A percentile compares a stretch with the other conserved stretches of the same genome.
These are phyloP conservation scores for Phylloporus scabripes DNA, from an alignment of 768 basidiomycete genomes.

Conservation along the genomic window DNA sequence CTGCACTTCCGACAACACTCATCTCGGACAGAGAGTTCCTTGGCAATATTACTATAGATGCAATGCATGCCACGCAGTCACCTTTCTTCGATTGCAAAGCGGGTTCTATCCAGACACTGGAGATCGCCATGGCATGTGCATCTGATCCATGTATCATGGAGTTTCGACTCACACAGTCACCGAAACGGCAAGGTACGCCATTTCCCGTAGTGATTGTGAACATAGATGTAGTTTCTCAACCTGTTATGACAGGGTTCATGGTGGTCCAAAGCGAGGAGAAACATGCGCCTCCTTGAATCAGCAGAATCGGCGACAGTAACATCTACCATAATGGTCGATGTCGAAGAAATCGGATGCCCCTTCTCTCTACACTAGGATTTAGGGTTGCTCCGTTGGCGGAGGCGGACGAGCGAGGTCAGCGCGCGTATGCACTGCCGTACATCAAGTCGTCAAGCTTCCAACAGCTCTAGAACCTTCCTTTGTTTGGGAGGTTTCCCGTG, in stretches of 20 bases:
- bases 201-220: background rate
- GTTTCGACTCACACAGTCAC: slow-evolving; percentile 14
- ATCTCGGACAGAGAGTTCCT: slow-evolving; percentile 9
- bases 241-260: slow-evolving; percentile 11
- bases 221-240: background rate
- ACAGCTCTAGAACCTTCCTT: background rate
- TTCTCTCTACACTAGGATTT: background rate
- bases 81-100: slow-evolving; percentile 10
- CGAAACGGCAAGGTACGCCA: slow-evolving; percentile 19
- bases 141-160: slow-evolving; percentile 23
- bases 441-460: background rate
- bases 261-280: slow-evolving; percentile 17
- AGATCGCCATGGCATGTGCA: slow-evolving; percentile 17
- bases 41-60: slow-evolving; percentile 17
- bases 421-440: background rate
- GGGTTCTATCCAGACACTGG: slow-evolving; percentile 18
- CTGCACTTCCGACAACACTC: slow-evolving; percentile 9
- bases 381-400: background rate
- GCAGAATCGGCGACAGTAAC: background rate
- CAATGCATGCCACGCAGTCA: slow-evolving; percentile 2
- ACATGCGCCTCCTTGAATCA: background rate
- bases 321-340: background rate
- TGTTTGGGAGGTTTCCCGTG: background rate
- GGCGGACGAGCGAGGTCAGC: background rate
- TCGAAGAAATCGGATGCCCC: background rate